These are phyloP conservation scores for Solanum neorickii DNA, from an alignment of 257 asterid genomes.

Conservation along the genomic window DNA sequence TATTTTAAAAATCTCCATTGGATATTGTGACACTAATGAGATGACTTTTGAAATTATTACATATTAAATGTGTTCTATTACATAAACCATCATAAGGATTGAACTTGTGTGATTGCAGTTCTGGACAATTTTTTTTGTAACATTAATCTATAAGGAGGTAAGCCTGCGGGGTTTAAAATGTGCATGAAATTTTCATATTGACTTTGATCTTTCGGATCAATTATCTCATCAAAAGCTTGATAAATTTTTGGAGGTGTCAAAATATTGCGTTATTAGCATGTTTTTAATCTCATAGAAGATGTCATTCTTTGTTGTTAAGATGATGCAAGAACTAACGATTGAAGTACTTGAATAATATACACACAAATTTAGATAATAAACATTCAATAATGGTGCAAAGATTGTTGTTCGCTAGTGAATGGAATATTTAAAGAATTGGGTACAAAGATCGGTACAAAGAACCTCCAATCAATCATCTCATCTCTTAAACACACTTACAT, in stretches of 20 bases:
- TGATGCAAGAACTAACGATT: not conserved
- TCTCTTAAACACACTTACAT: no score
- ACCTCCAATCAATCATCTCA: no score
- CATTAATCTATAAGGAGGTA: not conserved
- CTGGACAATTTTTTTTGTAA: not conserved
- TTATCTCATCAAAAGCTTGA: not conserved
- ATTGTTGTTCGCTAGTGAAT: not conserved
- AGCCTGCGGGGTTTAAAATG: not conserved
- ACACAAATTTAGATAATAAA: no score
- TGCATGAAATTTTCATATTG: not conserved
- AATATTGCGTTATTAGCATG: no score
- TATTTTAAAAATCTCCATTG: not conserved
- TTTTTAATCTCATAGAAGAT: not conserved
- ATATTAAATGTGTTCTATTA: not conserved
- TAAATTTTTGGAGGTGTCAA: not conserved
- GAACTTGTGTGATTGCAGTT: not conserved
- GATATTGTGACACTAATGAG: not conserved
- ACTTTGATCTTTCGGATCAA: not conserved
- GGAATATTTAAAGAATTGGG: not conserved
- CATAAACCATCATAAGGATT: not conserved
- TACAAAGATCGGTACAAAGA: no score
- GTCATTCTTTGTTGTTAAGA: not conserved
- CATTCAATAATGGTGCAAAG: not conserved
- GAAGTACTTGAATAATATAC: not conserved
- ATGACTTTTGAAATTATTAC: not conserved